Base-by-base conservation (phyloP, 2,329 filamentous ascomycete genomes). In the Stagonosporopsis tanaceti region DNA sequence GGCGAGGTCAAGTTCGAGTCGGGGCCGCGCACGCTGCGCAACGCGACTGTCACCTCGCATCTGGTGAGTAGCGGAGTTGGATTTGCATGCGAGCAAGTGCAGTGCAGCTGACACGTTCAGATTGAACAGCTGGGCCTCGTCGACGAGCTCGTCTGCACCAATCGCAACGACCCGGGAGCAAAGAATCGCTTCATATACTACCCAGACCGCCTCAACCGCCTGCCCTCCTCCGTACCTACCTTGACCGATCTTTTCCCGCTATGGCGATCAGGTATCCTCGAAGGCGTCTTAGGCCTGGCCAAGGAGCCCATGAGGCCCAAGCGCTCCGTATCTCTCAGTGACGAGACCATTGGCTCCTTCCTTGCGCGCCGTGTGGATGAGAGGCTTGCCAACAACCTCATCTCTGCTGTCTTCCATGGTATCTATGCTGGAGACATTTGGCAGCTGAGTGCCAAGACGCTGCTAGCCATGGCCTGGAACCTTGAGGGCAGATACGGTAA, bases 361-460 rank as follows among this genome's bases (percentile, higher is more conserved):
- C 72, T 92, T 7, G 76, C 78, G 2, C 79, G 86, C 28, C 76
- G 86, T 7, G 73, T 88, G 15, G 81, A 82, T 40, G 79, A 81
- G 22, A 74, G 80, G 32, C 62, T 90, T 6, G 86, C 87, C 14
- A 83, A 95, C 65, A 93, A 96, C 67, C 51, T 97, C 17, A 77
- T 87, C 6, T 97, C 92, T 5, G 92, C 89, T 1, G 72, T 87
- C 2, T 77, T 92, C 50, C 95, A 98, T 76, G 95, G 95, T 39
- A 92, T 98, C 57, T 97, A 96, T 75, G 95, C 93, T 22, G 95
- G 95, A 5, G 91, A 97, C 76, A 86, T 96, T 45, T 87, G 91
- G 73, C 84, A 89, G 71, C 80, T 98, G 47, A 97, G 93, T 75
- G 87, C 86, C 45, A 87, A 86, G 65, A 87, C 86, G 47, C 79